phyloP scores from a whole-genome alignment of 2,329 filamentous ascomycete species.

The Diplocarpon rosae region DNA sequence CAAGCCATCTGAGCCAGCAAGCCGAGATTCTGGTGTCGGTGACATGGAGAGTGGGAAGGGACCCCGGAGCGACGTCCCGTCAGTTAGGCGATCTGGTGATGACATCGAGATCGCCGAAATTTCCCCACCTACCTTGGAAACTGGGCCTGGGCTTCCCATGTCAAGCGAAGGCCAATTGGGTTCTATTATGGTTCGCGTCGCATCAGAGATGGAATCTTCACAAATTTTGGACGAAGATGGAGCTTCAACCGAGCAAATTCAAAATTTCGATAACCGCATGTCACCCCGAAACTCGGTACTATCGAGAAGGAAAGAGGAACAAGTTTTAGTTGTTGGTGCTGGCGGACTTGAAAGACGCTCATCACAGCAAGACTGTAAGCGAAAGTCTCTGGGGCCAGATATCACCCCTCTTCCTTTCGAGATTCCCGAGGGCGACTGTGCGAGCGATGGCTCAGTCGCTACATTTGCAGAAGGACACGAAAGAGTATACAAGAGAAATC shows the following conservation, averaged over 20 bases:
- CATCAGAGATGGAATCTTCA: conserved; percentile 14
- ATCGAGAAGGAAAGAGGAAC: conserved; percentile 27
- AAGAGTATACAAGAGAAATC: conserved; percentile 40
- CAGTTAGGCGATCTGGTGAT: conserved; percentile 32
- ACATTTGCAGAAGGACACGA: conserved; percentile 55
- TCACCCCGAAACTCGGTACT: conserved; percentile 12
- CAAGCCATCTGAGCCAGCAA: conserved; percentile 18
- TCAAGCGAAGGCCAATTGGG: conserved; percentile 29
- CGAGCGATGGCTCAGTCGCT: conserved; percentile 50
- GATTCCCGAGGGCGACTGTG: conserved; percentile 38
- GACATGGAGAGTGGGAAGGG: conserved; percentile 36
- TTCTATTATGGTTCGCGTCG: conserved; percentile 18
- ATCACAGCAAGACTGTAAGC: conserved; percentile 22
- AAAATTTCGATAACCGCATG: conserved; percentile 34
- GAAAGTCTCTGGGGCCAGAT: conserved; percentile 33
- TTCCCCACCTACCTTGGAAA: conserved; percentile 25
- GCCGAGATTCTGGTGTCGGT: conserved; percentile 25
- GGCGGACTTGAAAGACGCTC: conserved; percentile 24
- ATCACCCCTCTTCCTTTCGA: conserved; percentile 57
- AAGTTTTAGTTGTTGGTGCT: conserved; percentile 24
- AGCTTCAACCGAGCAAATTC: conserved; percentile 42
- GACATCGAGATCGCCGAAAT: conserved; percentile 44
- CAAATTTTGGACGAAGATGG: conserved; percentile 23
- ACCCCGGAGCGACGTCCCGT: conserved; percentile 16
- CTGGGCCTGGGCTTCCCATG: conserved; percentile 32